Conservation (phyloP, 495 filamentous ascomycete genomes). For the Aspergillus nanangensis region DNA sequence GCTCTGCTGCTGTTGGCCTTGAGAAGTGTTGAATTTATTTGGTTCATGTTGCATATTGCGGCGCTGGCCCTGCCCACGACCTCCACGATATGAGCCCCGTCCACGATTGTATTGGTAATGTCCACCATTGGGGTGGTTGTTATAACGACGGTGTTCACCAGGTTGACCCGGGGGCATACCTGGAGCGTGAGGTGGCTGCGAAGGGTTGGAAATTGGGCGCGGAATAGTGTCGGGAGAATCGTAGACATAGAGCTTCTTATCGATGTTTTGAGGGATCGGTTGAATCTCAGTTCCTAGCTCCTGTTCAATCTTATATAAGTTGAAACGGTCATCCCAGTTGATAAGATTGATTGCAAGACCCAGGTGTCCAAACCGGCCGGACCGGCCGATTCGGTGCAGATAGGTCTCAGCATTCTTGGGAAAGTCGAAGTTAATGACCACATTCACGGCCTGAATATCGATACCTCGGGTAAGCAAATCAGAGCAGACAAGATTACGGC, state of each 20-base stretch:
- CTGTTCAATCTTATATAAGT: conserved; percentile 97
- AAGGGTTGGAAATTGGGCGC: conserved; percentile 58
- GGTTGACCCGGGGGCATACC: conserved; percentile 17
- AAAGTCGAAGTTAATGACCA: conserved; percentile 99
- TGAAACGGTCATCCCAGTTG: conserved; percentile 99
- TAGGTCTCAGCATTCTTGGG: conserved; percentile 99
- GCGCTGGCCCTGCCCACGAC: conserved; percentile 42
- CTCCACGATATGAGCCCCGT: conserved; percentile 38
- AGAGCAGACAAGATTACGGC: conserved; percentile 96
- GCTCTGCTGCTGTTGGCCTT: conserved; percentile 18
- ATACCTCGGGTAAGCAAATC: conserved; percentile 98
- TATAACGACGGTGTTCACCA: conserved; percentile 35
- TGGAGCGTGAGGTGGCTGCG: conserved; percentile 23
- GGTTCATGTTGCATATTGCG: conserved; percentile 31
- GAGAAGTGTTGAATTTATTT: conserved; percentile 23
- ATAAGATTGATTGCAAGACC: conserved; percentile 98
- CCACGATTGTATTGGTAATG: conserved; percentile 35
- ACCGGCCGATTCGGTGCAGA: conserved; percentile 96
- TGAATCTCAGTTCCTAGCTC: conserved; percentile 97
- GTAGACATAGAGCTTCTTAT: conserved; percentile 98
- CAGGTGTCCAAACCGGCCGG: conserved; percentile 93
- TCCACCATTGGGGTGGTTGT: conserved; percentile 31
- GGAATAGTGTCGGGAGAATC: conserved; percentile 94
- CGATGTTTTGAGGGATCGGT: conserved; percentile 87
- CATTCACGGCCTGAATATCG: conserved; percentile 98